Evolutionary conservation across 257 asterid species (phyloP), one percentile per base, ranked within the genome.

Genomic region (Marsdenia floribunda): DNA sequence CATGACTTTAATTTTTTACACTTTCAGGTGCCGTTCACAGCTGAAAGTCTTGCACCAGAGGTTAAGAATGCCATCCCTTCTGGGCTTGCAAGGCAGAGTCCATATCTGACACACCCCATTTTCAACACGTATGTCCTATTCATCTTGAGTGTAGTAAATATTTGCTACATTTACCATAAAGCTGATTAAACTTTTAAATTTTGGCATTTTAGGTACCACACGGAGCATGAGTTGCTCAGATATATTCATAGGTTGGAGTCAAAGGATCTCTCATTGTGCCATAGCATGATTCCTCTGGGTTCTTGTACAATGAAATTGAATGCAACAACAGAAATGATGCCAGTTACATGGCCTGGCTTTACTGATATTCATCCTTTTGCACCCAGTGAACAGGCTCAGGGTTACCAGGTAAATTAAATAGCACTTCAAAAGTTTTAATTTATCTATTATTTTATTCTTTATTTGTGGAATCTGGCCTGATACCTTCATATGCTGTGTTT

Each of bases 271-370:
- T 92, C 99, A 0, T 77, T 95, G 83, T 90, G 97, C 90, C 99
- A 92, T 71, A 95, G 97, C 84, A 95, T 95, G 99, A 95, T 95
- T 82, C 97, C 99, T 1, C 81, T 95, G 82, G 99, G 99, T 72
- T 95, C 99, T 52, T 95, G 99, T 79, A 95, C 99, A 3, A 95
- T 95, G 99, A 95, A 95, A 79, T 73, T 95, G 86, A 95, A 92
- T 29, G 98, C 98, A 60, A 92, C 99, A 0, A 84, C 98, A 3
- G 99, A 95, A 85, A 95, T 95, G 99, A 92, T 92, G 97, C 98
- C 99, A 1, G 94, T 95, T 71, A 92, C 98, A 52, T 95, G 97
- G 97, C 97, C 99, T 44, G 90, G 76, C 60, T 95, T 92, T 72
- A 61, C 99, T 10, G 80, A 88, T 59, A 81, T 95, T 78, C 99